These are phyloP conservation scores for Mycena crocata DNA, from an alignment of 768 basidiomycete species.

Conservation along the genomic window DNA sequence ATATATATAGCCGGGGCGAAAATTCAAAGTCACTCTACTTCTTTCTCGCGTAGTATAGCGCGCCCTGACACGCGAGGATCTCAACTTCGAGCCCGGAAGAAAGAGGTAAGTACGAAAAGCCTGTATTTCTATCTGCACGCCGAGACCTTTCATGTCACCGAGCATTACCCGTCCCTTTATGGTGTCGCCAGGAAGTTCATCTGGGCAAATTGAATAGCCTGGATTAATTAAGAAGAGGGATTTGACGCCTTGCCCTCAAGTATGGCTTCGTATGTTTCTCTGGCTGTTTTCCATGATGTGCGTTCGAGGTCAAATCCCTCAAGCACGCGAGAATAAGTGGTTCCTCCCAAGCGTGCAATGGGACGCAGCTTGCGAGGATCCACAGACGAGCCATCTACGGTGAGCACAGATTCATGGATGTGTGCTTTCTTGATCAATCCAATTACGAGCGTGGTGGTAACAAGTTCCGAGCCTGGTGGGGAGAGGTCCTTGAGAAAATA, in stretches of 20 bases:
- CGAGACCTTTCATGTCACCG: no score
- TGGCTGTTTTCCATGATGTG: constrained; percentile 48
- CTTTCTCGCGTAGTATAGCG: no score
- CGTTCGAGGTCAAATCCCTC: constrained; percentile 61
- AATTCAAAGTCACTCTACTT: no score
- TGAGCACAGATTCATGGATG: constrained; percentile 61
- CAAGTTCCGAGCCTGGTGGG: constrained; percentile 47
- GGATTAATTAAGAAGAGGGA: neutral
- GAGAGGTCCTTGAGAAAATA: constrained; percentile 63
- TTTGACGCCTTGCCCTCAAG: neutral
- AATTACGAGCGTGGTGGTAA: constrained; percentile 60
- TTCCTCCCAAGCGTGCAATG: constrained; percentile 67
- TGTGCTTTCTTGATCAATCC: constrained; percentile 68
- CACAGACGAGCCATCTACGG: constrained; percentile 51
- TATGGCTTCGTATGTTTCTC: constrained; percentile 41
- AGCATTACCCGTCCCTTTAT: no score
- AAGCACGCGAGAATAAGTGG: constrained; percentile 60
- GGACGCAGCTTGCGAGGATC: constrained; percentile 62
- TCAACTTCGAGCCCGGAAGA: no score
- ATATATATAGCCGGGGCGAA: no score
- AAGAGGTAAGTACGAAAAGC: no score
- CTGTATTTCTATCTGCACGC: no score
- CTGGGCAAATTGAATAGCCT: neutral
- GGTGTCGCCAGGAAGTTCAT: constrained; percentile 16
- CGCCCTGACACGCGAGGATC: no score